A percentile compares a stretch with the other conserved stretches of the same genome.
Evolutionary conservation across 441 rosid genomes (phyloP).

Genomic region (Macaranga tanarius): DNA sequence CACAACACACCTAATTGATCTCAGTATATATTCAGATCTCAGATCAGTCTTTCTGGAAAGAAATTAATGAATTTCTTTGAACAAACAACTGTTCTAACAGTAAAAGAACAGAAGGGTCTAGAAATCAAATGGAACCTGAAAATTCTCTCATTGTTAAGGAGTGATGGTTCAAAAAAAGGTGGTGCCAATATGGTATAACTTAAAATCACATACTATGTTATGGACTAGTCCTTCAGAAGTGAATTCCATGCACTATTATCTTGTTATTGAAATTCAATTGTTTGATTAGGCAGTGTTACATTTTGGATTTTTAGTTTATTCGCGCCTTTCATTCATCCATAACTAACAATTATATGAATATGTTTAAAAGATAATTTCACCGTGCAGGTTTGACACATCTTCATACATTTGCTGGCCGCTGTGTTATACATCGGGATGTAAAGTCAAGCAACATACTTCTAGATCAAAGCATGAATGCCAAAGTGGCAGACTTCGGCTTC

Average conservation of each 20-base stretch:
- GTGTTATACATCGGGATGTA: constrained; percentile 72
- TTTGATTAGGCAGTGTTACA: neutral
- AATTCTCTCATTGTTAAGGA: neutral
- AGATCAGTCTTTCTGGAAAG: too few species aligned
- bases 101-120: neutral
- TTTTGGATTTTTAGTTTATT: neutral
- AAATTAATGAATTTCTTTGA: too few species aligned
- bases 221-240: neutral
- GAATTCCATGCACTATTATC: neutral
- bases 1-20: too few species aligned
- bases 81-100: neutral
- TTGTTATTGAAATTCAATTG: neutral
- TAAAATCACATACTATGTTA: neutral
- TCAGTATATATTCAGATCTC: too few species aligned
- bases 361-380: constrained; percentile 13
- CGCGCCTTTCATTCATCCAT: neutral
- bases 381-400: constrained; percentile 60
- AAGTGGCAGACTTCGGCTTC: constrained; percentile 76
- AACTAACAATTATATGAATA: neutral
- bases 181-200: neutral
- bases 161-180: neutral
- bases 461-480: constrained; percentile 71
- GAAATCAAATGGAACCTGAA: neutral
- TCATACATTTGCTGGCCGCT: constrained; percentile 55
- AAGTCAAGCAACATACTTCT: constrained; percentile 80